Evolutionary conservation across 1,284 basidiomycete genomes (phyloP), one percentile per base, ranked within the genome.

Genomic region (Apiotrichum sp.): DNA sequence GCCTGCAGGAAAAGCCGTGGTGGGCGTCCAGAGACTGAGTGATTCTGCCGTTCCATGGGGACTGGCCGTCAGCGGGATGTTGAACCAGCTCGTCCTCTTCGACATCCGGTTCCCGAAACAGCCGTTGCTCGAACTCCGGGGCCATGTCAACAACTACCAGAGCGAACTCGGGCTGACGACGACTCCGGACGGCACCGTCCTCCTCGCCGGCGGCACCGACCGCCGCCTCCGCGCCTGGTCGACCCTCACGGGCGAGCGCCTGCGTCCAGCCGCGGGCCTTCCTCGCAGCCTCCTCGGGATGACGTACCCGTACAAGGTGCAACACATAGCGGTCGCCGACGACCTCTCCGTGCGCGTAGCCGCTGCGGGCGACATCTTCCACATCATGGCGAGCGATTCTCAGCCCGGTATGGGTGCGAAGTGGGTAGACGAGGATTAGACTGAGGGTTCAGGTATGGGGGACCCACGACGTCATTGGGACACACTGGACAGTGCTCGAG

Each of bases 31-130:
- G 58, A 50, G 68, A 13, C 55, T 74, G 40, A 50, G 61, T 22
- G 72, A 73, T 57, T 62, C 58, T 7, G 70, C 67, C 0, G 71
- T 72, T 1, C 72, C 72, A 9, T 74, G 61, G 62, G 72, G 72
- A n/a, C 36, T 73, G 29, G 55, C 65, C 1, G 68, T 63, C 6
- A 67, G 67, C 43, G 71, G 65, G 2, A 58, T 74, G 58, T 57
- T 57, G 33, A 47, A 70, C 55, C 53, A 74, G 66, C 50, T 74
- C 43, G 42, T 66, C 31, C 51, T 74, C 5, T 74, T 65, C 40
- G 72, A 74, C 55, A 55, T 65, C n/a, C 61, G 72, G 22, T 74
- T 62, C 45, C 50, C 58, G 4, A 34, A 49, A 14, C 14, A 48
- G 14, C 69, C 72, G 0, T 47, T 73, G 34, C 55, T 53, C 4